These are phyloP conservation scores for Populus alba DNA, from an alignment of 345 rosid genomes.

Conservation along the genomic window DNA sequence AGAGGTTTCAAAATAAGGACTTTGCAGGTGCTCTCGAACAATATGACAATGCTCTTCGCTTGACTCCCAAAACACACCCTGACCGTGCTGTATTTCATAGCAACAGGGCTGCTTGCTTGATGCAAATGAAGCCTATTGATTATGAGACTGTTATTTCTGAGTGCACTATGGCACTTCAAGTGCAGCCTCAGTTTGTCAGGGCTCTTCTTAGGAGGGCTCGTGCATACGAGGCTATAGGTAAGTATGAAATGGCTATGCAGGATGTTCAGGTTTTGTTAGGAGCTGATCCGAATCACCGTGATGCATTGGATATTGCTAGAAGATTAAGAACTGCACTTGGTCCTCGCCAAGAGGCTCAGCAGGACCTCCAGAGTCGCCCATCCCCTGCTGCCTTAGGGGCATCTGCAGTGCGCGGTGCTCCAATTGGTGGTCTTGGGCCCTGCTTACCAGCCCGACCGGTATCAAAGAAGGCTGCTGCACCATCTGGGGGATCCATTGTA, in stretches of 20 bases:
- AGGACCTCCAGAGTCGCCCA: constrained; percentile 83
- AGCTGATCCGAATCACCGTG: constrained; percentile 67
- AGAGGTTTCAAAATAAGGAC: constrained; percentile 72
- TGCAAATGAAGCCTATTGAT: constrained; percentile 96
- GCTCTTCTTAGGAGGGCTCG: constrained; percentile 91
- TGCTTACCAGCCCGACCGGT: constrained; percentile 78
- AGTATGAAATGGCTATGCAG: constrained; percentile 75
- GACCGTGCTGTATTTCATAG: constrained; percentile 92
- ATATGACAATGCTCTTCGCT: constrained; percentile 67
- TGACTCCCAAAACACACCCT: constrained; percentile 70
- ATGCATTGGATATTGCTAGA: constrained; percentile 66
- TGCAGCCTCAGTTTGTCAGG: constrained; percentile 71
- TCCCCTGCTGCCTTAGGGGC: constrained; percentile 99
- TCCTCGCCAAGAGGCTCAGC: constrained; percentile 73
- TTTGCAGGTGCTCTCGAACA: constrained; percentile 79
- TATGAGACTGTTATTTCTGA: constrained; percentile 80
- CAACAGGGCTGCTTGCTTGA: constrained; percentile 91
- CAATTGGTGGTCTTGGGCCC: constrained; percentile 82
- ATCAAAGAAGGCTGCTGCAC: constrained; percentile 54
- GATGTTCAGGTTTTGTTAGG: constrained; percentile 74
- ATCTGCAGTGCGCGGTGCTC: constrained; percentile 92
- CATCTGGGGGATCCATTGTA: constrained; percentile 38
- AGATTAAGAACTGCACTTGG: constrained; percentile 68
- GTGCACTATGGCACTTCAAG: constrained; percentile 79
- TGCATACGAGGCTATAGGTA: constrained; percentile 78